phyloP scores from a whole-genome alignment of 495 filamentous ascomycete genomes.

The Neurospora sp. region DNA sequence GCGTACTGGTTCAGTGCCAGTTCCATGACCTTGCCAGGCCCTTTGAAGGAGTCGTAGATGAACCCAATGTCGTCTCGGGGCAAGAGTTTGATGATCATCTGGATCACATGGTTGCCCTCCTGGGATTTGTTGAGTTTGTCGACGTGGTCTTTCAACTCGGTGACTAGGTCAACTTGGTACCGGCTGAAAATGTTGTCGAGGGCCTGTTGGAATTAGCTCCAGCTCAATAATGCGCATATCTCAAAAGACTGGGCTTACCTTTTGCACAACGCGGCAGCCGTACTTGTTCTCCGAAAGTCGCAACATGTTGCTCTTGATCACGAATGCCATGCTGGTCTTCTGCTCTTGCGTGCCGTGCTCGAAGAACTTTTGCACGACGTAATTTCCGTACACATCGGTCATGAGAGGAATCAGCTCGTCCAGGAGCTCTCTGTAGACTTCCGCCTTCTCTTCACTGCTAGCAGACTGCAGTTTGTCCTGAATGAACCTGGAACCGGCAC shows the following conservation, averaged over 20 bases:
- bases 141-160: slow-evolving; percentile 72
- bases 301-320: slow-evolving; percentile 78
- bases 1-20: slow-evolving; percentile 78
- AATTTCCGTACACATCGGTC: slow-evolving; percentile 96
- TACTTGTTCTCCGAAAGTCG: slow-evolving; percentile 83
- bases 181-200: slow-evolving; percentile 85
- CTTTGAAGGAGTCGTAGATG: slow-evolving; percentile 76
- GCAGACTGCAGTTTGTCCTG: slow-evolving; percentile 90
- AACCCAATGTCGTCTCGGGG: slow-evolving; percentile 74
- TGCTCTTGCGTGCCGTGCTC: slow-evolving; percentile 93
- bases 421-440: slow-evolving; percentile 78
- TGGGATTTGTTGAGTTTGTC: slow-evolving; percentile 75
- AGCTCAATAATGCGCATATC: neutral
- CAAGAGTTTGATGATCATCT: slow-evolving; percentile 86
- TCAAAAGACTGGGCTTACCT: slow-evolving; percentile 40
- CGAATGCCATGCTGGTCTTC: slow-evolving; percentile 73
- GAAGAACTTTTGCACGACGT: slow-evolving; percentile 96
- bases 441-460: slow-evolving; percentile 95
- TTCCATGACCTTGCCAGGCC: slow-evolving; percentile 52
- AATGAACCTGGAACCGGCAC: slow-evolving; percentile 91
- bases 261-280: slow-evolving; percentile 92
- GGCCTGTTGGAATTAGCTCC: slow-evolving; percentile 43
- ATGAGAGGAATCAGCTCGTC: slow-evolving; percentile 78
- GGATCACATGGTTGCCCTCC: slow-evolving; percentile 95
- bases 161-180: slow-evolving; percentile 76